Evolutionary conservation across 1,284 basidiomycete species (phyloP).

Genomic region (Limonomyces culmigenus): DNA sequence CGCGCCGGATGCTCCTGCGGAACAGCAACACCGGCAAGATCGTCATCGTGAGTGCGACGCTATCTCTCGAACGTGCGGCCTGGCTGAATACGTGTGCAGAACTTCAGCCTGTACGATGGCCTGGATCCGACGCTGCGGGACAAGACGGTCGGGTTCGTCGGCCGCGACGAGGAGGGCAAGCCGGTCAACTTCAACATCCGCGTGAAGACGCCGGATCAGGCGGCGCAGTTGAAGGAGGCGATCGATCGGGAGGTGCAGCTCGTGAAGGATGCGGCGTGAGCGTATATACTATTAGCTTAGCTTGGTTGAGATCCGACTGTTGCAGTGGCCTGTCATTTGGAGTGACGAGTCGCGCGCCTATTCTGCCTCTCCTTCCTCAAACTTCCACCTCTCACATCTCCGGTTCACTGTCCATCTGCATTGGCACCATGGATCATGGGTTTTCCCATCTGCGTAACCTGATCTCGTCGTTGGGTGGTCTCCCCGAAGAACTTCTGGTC

Average conservation of each 20-base stretch:
- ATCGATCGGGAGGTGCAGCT: conserved; percentile 46
- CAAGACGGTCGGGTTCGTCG: conserved; percentile 43
- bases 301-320: too few relatives aligned
- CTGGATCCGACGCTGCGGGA: conserved; percentile 27
- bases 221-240: conserved; percentile 36
- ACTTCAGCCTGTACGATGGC: conserved; percentile 43
- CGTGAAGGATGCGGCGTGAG: too few relatives aligned
- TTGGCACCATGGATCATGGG: too few relatives aligned
- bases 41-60: conserved; percentile 32
- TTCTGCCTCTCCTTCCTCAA: too few relatives aligned
- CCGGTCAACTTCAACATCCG: conserved; percentile 46
- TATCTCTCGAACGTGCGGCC: not conserved
- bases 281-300: too few relatives aligned
- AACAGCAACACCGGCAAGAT: conserved; percentile 61
- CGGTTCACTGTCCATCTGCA: too few relatives aligned
- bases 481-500: too few relatives aligned
- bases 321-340: too few relatives aligned
- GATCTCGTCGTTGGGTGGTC: too few relatives aligned
- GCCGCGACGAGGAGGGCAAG: conserved; percentile 39
- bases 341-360: too few relatives aligned
- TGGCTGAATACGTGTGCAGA: conserved; percentile 21
- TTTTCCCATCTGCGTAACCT: too few relatives aligned
- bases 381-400: too few relatives aligned
- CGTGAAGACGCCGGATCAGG: conserved; percentile 44
- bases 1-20: conserved; percentile 43